These are phyloP conservation scores for Nakazawaea peltata DNA, from an alignment of 805 yeast species.

Conservation along the genomic window DNA sequence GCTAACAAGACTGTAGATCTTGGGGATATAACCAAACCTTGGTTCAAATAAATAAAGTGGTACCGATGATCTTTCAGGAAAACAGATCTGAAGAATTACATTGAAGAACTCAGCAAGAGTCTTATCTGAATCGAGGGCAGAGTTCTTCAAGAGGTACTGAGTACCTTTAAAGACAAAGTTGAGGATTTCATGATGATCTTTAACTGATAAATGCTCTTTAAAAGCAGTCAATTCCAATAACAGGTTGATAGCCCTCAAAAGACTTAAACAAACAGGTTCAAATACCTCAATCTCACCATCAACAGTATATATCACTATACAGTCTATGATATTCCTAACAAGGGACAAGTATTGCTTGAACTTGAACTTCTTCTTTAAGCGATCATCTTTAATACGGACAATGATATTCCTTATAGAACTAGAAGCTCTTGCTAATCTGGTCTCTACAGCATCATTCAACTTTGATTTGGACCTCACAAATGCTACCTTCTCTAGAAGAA, in stretches of 20 bases:
- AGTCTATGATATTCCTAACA: slow-evolving; percentile 6
- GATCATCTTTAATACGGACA: slow-evolving; percentile 12
- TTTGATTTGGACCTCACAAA: slow-evolving; percentile 18
- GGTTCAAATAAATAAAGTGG: neutral
- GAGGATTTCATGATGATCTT: slow-evolving; percentile 14
- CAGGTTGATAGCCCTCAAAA: slow-evolving; percentile 19
- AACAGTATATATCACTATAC: slow-evolving; percentile 10
- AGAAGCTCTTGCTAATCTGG: slow-evolving; percentile 24
- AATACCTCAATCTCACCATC: slow-evolving; percentile 11
- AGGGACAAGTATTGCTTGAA: slow-evolving; percentile 20
- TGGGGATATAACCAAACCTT: neutral
- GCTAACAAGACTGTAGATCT: slow-evolving; percentile 1
- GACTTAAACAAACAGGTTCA: slow-evolving; percentile 22
- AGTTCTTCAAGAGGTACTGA: slow-evolving; percentile 3
- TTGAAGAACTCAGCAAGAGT: slow-evolving; percentile 15
- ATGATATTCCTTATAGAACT: slow-evolving; percentile 22
- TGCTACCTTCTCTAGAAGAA: slow-evolving; percentile 28
- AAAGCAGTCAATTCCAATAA: slow-evolving; percentile 18
- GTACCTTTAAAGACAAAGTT: slow-evolving; percentile 12
- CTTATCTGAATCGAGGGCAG: slow-evolving; percentile 11
- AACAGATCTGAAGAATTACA: slow-evolving; percentile 13
- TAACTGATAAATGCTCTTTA: slow-evolving; percentile 17
- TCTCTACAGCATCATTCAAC: slow-evolving; percentile 16
- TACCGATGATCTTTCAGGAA: slow-evolving; percentile 13
- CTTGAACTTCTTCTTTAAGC: slow-evolving; percentile 14